Conservation (phyloP, 805 yeast genomes). For the Cyberlindnera maritima region DNA sequence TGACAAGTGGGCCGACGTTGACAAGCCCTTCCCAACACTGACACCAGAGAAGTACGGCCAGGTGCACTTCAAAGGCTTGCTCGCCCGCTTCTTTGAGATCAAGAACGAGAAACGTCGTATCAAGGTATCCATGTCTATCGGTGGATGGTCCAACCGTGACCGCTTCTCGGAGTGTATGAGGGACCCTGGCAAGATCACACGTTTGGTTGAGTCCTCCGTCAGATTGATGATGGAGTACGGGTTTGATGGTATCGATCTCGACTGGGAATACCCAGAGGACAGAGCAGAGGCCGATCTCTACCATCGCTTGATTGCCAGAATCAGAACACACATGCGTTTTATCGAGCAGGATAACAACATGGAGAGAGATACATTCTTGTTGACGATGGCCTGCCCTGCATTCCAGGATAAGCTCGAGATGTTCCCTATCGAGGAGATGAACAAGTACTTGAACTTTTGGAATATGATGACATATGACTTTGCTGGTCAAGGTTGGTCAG, state of each 20-base stretch:
- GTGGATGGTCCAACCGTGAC: slow-evolving; percentile 67
- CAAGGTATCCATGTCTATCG: slow-evolving; percentile 70
- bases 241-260: slow-evolving; percentile 90
- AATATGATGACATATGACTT: slow-evolving; percentile 93
- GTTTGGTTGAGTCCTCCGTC: slow-evolving; percentile 50
- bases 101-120: slow-evolving; percentile 42
- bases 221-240: slow-evolving; percentile 49
- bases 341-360: slow-evolving; percentile 33
- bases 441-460: slow-evolving; percentile 61
- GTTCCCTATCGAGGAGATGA: slow-evolving; percentile 53
- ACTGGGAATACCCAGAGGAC: slow-evolving; percentile 85
- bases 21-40: slow-evolving; percentile 29
- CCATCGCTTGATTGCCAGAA: slow-evolving; percentile 38
- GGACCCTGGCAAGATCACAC: slow-evolving; percentile 31
- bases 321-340: slow-evolving; percentile 39
- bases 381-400: slow-evolving; percentile 80
- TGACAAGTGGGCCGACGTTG: slow-evolving; percentile 67
- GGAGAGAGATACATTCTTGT: slow-evolving; percentile 33
- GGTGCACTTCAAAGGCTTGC: slow-evolving; percentile 40
- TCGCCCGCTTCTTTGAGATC: slow-evolving; percentile 44
- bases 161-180: slow-evolving; percentile 48
- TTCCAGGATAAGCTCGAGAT: slow-evolving; percentile 41
- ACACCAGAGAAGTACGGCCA: slow-evolving; percentile 16
- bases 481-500: slow-evolving; percentile 74
- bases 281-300: slow-evolving; percentile 43